Evolutionary conservation across 768 basidiomycete genomes (phyloP), one percentile per base, ranked within the genome.

Genomic region (Amanita muscaria): DNA sequence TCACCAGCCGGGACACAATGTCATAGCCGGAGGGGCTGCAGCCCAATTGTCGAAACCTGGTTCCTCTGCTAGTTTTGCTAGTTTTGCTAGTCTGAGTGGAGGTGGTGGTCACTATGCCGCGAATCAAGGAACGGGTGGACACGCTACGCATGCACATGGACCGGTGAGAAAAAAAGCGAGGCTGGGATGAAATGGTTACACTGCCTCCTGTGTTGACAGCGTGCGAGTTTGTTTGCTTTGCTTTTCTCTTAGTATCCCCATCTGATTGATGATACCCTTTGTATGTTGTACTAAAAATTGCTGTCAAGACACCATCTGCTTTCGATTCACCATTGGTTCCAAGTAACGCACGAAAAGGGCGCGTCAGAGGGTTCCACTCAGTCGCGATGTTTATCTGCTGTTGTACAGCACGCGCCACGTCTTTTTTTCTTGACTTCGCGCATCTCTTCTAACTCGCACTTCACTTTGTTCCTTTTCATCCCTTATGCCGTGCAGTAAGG

Each of bases 11-110:
- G 49, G 49, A n/a, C 53, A 46, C 5, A 49, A 47, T 23, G 49
- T 21, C 30, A 36, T 46, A 47, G 49, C 63, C 62, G 48, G 56
- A 62, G 23, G 68, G 67, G 24, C 70, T 4, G 77, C 74, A 38
- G 74, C 64, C 21, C 73, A 77, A 44, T 66, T 72, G 35, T 74
- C 72, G 14, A 79, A 79, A 53, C 69, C 77, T 0, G 77, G 73
- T 21, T 84, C 83, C 46, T 67, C 70, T 2, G 65, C 72, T 6
- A 83, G 82, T 54, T 12, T 29, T n/a, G n/a, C n/a, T n/a, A n/a
- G n/a, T n/a, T 81, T 84, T 61, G 70, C 72, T 1, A 83, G 80
- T 51, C 54, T 75, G 40, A 75, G 79, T 51, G 78, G 66, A n/a
- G 76, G 79, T n/a, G 74, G 79, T 14, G 74, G 68, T 1, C 56